Percentiles rank a stretch among this genome's conserved stretches.
phyloP scores from a whole-genome alignment of 176 grass and related monocot species.

The Eragrostis nindensis region DNA sequence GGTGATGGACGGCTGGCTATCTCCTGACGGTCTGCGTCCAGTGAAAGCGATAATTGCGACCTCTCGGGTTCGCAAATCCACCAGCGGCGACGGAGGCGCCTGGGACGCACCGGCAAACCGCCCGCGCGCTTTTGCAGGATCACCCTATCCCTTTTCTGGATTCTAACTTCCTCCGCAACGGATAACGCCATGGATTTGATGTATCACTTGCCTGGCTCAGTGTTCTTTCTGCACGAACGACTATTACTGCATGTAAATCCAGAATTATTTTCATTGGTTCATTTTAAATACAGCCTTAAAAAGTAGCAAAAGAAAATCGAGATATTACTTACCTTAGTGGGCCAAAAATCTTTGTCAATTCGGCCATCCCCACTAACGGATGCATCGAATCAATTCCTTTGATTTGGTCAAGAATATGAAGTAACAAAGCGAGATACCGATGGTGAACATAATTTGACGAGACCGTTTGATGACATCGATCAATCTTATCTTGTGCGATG shows the following conservation, averaged over 20 bases:
- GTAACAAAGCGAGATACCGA: neutral
- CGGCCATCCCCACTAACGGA: neutral
- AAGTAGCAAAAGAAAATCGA: neutral
- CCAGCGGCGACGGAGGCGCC: neutral
- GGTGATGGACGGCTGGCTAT: neutral
- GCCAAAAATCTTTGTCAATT: neutral
- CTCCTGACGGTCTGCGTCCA: slow-evolving; percentile 11
- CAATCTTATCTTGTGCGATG: neutral
- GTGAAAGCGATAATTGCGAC: slow-evolving; percentile 27
- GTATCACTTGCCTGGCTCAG: too few relatives aligned
- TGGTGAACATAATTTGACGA: neutral
- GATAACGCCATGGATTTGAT: too few relatives aligned
- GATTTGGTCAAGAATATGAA: neutral
- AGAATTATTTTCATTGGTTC: too few relatives aligned
- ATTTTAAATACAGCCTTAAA: neutral
- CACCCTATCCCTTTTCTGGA: neutral
- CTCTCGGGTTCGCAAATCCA: slow-evolving; percentile 10
- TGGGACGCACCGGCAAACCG: slow-evolving; percentile 30
- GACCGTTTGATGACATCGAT: neutral
- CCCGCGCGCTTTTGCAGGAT: neutral
- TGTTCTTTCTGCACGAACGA: too few relatives aligned
- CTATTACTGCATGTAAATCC: too few relatives aligned
- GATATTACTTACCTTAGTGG: neutral
- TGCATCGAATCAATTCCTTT: neutral
- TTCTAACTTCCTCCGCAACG: neutral